Evolutionary conservation across 345 rosid genomes (phyloP), one percentile per base, ranked within the genome.

Genomic region (Cardiospermum halicacabum): DNA sequence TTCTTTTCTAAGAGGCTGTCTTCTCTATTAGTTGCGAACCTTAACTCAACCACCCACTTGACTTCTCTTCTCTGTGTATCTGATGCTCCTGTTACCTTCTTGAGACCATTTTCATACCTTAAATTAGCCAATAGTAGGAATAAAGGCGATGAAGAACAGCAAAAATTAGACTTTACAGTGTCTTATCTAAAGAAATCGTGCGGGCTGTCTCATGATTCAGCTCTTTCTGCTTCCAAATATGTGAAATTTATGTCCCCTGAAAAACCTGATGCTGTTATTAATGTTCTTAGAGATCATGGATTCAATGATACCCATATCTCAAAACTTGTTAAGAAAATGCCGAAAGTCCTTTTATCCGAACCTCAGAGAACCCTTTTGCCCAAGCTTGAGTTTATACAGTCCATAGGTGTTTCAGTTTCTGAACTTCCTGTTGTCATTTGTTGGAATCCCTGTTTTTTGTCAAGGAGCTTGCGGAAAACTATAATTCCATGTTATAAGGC

Each of bases 301-400:
- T 53, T 64, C 37, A 2, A 32, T 0, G 22, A 34, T 34, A 15
- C 58, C 36, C 48, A 64, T 21, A 64, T 55, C 39, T 27, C 61
- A 18, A 65, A 65, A 54, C 32, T 65, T 19, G 61, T 65, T 21
- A 54, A 28, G 22, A 40, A 0, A 16, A 1, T 6, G 1, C 67
- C 72, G 1, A 2, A 0, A 4, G 3, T 69, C 27, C 56, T 55
- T 7, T 6, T 21, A 12, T 3, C 26, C 37, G 15, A 22, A 21
- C 26, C 53, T 25, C 25, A 54, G 51, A 39, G n/a, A n/a, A 40
- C 21, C 2, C 18, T 62, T 31, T 7, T 61, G 43, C 67, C 67
- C 37, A 69, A 69, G 24, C 13, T 69, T 26, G 26, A 60, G 8
- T 60, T 53, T 60, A 53, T 69, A 0, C 18, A 27, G 2, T 61